Evolutionary conservation across 2,329 filamentous ascomycete species (phyloP).

Genomic region (Paraphaeosphaeria minitans): DNA sequence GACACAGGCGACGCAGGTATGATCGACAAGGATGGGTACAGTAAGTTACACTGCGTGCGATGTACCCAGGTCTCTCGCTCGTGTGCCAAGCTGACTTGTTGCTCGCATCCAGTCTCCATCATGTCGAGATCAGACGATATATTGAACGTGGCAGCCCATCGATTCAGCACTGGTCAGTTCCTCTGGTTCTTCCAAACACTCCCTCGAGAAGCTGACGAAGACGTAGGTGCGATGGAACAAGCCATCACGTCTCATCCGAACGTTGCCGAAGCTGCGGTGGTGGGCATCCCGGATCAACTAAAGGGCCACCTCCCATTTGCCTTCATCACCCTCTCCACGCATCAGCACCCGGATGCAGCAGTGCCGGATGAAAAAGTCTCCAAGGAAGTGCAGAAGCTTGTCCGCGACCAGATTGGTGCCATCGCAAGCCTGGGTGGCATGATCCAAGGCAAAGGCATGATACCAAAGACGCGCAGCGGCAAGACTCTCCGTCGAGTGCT

Average conservation of each 20-base stretch:
- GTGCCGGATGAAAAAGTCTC: constrained; percentile 57
- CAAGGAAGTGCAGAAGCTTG: constrained; percentile 70
- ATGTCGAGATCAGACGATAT: constrained; percentile 78
- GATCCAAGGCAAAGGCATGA: constrained; percentile 83
- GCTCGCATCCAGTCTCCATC: constrained; percentile 53
- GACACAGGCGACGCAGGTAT: constrained; percentile 92
- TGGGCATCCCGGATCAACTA: constrained; percentile 81
- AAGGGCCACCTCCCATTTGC: constrained; percentile 94
- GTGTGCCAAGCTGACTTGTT: background rate
- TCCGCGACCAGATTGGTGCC: constrained; percentile 81
- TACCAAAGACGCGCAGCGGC: constrained; percentile 89
- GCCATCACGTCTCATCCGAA: constrained; percentile 80
- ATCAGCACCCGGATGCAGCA: constrained; percentile 58
- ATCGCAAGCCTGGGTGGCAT: constrained; percentile 87
- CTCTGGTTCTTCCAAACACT: background rate
- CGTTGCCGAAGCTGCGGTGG: constrained; percentile 83
- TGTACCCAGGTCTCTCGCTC: background rate
- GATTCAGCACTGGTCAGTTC: constrained; percentile 78
- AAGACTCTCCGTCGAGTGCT: constrained; percentile 86
- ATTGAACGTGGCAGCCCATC: constrained; percentile 93
- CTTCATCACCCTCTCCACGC: constrained; percentile 70
- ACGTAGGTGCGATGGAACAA: constrained; percentile 83
- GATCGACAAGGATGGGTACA: constrained; percentile 74
- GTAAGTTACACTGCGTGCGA: background rate
- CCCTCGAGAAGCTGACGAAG: constrained; percentile 14